phyloP scores from a whole-genome alignment of 148 eudicot genomes.

The Nepenthes mirabilis region DNA sequence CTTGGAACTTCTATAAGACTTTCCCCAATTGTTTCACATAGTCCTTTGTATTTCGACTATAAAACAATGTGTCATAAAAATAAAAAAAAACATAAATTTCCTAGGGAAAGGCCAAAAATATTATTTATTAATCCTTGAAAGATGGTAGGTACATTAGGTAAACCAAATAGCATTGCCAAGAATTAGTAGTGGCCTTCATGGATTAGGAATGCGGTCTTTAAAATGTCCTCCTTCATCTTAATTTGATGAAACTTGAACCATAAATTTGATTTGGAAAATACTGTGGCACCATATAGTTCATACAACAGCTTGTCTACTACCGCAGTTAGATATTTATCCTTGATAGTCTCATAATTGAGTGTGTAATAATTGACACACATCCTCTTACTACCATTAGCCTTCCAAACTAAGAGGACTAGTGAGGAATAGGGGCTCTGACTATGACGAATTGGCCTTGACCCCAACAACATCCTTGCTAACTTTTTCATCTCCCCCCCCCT shows the following conservation, averaged over 20 bases:
- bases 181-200: neutral
- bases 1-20: too few relatives aligned
- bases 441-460: neutral
- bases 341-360: neutral
- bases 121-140: neutral
- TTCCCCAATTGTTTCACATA: too few relatives aligned
- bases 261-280: neutral
- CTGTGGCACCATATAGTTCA: neutral
- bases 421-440: neutral
- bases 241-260: neutral
- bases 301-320: neutral
- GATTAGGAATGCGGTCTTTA: neutral
- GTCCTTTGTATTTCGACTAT: neutral
- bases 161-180: neutral
- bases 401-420: neutral
- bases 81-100: neutral
- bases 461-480: neutral
- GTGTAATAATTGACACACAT: neutral
- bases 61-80: neutral
- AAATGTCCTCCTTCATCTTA: neutral
- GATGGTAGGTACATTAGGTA: neutral
- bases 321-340: neutral
- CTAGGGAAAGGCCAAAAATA: neutral
- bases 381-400: neutral
- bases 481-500: neutral